Base-by-base conservation (phyloP, 306 rosid species). In the Glycine latifolia region DNA sequence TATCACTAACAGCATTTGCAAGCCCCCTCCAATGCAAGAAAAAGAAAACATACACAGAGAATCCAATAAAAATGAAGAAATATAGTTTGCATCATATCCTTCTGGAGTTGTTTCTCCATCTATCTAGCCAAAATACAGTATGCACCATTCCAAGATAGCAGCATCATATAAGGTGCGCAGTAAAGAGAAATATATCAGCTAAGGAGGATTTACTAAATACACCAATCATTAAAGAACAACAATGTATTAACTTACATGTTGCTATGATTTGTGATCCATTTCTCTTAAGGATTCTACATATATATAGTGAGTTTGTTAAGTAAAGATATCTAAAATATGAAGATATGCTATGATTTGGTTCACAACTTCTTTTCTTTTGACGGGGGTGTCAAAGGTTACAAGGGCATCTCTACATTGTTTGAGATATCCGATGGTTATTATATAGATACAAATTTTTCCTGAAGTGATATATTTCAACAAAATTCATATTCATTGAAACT, bases 241-340 rank as follows among this genome's bases (percentile, higher is more conserved):
- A 59, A 20, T 62, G n/a, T 15, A 56, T 13, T 37, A 37, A 89
- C 98, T 92, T 85, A 94, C 98, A 91, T 89, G 71, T 88, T 92
- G 92, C 98, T 92, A n/a, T n/a, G n/a, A 79, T 91, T 94, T 71
- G 97, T 70, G 84, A 20, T 20, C 20, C 20, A 20, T 20, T 0
- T 20, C 20, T 20, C 20, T 20, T 20, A 20, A 20, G 20, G 20
- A 20, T 20, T 20, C 20, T 20, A 20, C 0, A 20, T 20, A 20
- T 20, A 20, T 20, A 20, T 20, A 20, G 1, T 20, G 20, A 20
- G 20, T 20, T 20, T 20, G 20, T 20, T 20, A 20, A 20, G 39
- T 35, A 1, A 35, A 35, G 39, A 35, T 35, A 1, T 35, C 39
- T 35, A 35, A 2, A 20, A 20, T 35, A 35, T 35, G 39, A 35